A percentile compares a stretch with the other conserved stretches of the same genome.
These are phyloP conservation scores for Biscogniauxia sp. DNA, from an alignment of 2,329 filamentous ascomycete genomes.

Conservation along the genomic window DNA sequence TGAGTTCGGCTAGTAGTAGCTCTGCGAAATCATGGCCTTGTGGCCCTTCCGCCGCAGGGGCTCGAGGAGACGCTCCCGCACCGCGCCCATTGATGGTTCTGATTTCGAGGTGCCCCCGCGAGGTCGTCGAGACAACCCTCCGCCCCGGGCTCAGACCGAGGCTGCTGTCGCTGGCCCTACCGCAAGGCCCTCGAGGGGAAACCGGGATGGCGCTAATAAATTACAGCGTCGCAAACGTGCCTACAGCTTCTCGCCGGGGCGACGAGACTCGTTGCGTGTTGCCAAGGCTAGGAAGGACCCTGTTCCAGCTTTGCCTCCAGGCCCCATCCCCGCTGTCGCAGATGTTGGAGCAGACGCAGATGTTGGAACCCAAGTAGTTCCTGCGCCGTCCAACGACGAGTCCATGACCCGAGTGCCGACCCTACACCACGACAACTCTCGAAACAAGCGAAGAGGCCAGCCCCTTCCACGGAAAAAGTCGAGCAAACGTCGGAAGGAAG, in stretches of 20 bases:
- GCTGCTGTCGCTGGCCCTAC: slow-evolving; percentile 20
- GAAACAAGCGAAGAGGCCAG: slow-evolving; percentile 58
- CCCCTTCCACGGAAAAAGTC: slow-evolving; percentile 67
- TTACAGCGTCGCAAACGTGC: slow-evolving; percentile 48
- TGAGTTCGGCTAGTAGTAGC: slow-evolving; percentile 5
- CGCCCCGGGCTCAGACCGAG: slow-evolving; percentile 28
- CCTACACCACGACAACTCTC: slow-evolving; percentile 50
- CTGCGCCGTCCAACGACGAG: slow-evolving; percentile 17
- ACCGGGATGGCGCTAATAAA: slow-evolving; percentile 45
- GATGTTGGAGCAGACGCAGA: slow-evolving; percentile 6
- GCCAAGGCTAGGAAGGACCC: slow-evolving; percentile 29
- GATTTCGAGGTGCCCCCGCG: slow-evolving; percentile 17
- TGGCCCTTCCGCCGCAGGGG: slow-evolving; percentile 80
- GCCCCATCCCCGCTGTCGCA: slow-evolving; percentile 13
- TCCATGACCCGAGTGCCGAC: slow-evolving; percentile 44
- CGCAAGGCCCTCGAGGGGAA: slow-evolving; percentile 29
- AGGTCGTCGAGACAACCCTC: slow-evolving; percentile 17
- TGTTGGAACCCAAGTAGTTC: slow-evolving; percentile 7
- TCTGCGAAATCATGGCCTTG: slow-evolving; percentile 60
- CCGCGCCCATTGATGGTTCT: slow-evolving; percentile 18
- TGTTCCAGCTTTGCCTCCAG: slow-evolving; percentile 24
- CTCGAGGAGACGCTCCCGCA: slow-evolving; percentile 59
- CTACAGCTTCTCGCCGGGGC: slow-evolving; percentile 63
- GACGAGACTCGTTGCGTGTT: slow-evolving; percentile 52
- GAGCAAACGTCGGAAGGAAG: slow-evolving; percentile 73